These are phyloP conservation scores for Cyclotella kingstonii DNA, from an alignment of 108 stramenopile genomes.

Conservation along the genomic window DNA sequence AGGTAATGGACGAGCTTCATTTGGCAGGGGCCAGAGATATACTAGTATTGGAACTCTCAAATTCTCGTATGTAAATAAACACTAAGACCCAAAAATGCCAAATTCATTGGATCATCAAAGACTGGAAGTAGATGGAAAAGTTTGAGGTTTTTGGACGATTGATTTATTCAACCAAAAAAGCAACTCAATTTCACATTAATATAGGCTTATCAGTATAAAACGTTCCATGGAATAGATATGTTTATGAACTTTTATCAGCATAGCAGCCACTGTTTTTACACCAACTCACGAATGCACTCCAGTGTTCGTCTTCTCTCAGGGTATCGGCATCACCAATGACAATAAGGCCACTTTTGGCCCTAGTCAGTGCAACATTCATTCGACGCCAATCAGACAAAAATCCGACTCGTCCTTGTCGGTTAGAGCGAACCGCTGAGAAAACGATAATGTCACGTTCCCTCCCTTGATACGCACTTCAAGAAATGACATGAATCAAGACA, in stretches of 20 bases:
- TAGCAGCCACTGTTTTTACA: conserved; percentile 59
- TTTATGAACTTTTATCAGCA: conserved; percentile 37
- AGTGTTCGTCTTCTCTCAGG: conserved; percentile 79
- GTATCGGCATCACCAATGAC: conserved; percentile 92
- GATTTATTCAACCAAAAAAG: no score
- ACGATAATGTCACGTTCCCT: conserved; percentile 92
- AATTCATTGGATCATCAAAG: no score
- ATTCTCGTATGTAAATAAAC: conserved; percentile 87
- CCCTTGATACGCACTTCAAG: conserved; percentile 81
- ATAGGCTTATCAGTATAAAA: not conserved
- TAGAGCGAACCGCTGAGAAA: conserved; percentile 91
- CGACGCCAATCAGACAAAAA: conserved; percentile 95
- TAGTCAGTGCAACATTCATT: conserved; percentile 96
- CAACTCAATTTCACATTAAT: no score
- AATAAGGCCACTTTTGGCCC: conserved; percentile 85
- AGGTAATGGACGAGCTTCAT: conserved; percentile 93
- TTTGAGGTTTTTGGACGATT: no score
- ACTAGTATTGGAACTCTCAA: conserved; percentile 82
- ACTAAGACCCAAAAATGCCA: no score
- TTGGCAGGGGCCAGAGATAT: conserved; percentile 92
- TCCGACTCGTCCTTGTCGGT: conserved; percentile 90
- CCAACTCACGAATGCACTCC: conserved; percentile 83
- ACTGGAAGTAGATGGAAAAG: no score
- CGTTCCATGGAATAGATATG: not conserved
- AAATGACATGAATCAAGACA: not conserved